phyloP scores from a whole-genome alignment of 208 protist species.

The Trypanosoma avium region DNA sequence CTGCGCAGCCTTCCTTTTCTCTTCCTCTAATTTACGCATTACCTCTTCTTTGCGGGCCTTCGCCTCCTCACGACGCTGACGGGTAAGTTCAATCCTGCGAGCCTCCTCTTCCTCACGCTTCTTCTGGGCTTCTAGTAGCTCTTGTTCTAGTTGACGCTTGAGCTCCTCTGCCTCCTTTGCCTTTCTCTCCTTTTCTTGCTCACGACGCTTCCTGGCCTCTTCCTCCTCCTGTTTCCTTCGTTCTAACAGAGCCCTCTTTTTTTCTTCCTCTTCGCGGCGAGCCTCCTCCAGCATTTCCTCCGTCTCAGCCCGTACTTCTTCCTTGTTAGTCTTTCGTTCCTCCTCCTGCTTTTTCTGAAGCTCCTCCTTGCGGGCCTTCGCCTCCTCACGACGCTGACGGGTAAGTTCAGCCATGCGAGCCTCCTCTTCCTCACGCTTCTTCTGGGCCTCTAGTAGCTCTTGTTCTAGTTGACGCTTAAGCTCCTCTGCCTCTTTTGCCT shows the following conservation, averaged over 20 bases:
- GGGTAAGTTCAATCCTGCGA: slow-evolving; percentile 14
- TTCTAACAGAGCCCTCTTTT: neutral
- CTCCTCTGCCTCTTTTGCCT: slow-evolving; percentile 42
- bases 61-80: slow-evolving; percentile 33
- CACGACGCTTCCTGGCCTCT: slow-evolving; percentile 22
- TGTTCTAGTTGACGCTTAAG: slow-evolving; percentile 45
- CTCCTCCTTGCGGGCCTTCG: slow-evolving; percentile 29
- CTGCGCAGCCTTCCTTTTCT: slow-evolving; percentile 37
- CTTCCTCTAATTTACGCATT: slow-evolving; percentile 31
- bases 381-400: slow-evolving; percentile 32
- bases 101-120: slow-evolving; percentile 47
- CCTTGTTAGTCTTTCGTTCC: slow-evolving; percentile 11
- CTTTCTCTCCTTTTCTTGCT: slow-evolving; percentile 37
- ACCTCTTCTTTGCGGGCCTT: slow-evolving; percentile 27
- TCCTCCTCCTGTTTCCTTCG: slow-evolving; percentile 3
- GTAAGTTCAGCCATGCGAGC: slow-evolving; percentile 8
- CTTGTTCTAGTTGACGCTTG: slow-evolving; percentile 46
- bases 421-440: slow-evolving; percentile 47
- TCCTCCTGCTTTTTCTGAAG: slow-evolving; percentile 30
- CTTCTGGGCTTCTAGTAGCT: slow-evolving; percentile 42
- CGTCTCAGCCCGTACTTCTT: neutral
- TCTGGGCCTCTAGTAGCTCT: slow-evolving; percentile 42
- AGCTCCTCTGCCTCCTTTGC: slow-evolving; percentile 43
- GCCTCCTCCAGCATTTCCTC: slow-evolving; percentile 16
- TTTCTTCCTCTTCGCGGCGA: neutral